These are phyloP conservation scores for Talaromyces sp. DNA, from an alignment of 2,329 filamentous ascomycete species.

Conservation along the genomic window DNA sequence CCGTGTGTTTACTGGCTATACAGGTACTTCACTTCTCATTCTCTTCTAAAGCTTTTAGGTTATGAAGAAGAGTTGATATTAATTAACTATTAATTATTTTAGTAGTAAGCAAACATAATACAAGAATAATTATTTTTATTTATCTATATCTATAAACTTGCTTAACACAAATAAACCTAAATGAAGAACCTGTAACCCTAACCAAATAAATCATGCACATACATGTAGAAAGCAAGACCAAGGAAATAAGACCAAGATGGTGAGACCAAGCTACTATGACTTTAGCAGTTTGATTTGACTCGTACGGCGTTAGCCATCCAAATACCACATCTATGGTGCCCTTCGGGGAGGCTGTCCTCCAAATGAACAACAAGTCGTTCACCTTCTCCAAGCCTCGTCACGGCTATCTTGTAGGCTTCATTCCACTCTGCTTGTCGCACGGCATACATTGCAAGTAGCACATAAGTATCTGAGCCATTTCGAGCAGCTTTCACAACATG, in stretches of 20 bases:
- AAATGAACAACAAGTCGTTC: neutral
- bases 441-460: neutral
- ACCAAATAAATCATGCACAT: too few species aligned
- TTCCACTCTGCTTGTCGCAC: neutral
- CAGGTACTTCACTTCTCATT: too few species aligned
- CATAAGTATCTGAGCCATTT: neutral
- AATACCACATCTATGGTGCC: neutral
- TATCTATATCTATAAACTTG: too few species aligned
- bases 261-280: neutral
- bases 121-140: too few species aligned
- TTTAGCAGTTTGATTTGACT: neutral
- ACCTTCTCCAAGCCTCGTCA: neutral
- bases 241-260: neutral
- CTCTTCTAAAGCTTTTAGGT: too few species aligned
- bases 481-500: neutral
- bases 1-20: too few species aligned
- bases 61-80: too few species aligned
- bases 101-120: too few species aligned
- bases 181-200: too few species aligned
- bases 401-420: neutral
- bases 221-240: neutral
- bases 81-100: too few species aligned
- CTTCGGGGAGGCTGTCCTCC: neutral
- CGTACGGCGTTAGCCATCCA: neutral
- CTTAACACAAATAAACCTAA: too few species aligned